Evolutionary conservation across 305 asterid species (phyloP).

Genomic region (Fraxinus dipetala): DNA sequence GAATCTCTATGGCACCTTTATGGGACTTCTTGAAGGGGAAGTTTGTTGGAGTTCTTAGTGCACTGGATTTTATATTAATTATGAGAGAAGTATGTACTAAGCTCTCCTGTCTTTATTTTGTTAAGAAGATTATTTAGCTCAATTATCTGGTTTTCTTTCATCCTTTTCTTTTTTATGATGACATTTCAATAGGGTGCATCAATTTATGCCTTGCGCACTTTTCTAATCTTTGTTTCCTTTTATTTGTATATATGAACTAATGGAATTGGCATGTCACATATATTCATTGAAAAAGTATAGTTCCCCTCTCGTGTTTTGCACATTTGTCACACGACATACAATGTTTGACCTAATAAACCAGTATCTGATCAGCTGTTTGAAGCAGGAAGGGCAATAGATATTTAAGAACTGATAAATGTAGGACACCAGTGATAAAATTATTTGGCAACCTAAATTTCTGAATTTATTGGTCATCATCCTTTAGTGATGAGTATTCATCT

Average conservation of each 20-base stretch:
- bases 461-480: background rate
- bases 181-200: background rate
- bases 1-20: conserved; percentile 78
- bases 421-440: background rate
- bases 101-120: background rate
- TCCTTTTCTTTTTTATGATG: background rate
- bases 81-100: conserved; percentile 72
- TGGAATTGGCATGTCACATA: background rate
- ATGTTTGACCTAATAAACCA: background rate
- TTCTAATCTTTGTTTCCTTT: background rate
- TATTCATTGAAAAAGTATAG: background rate
- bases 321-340: background rate
- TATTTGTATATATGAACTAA: background rate
- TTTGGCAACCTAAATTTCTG: background rate
- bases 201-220: background rate
- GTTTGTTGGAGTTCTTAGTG: conserved; percentile 88
- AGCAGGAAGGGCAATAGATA: background rate
- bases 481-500: background rate
- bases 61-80: conserved; percentile 85
- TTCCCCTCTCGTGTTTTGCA: background rate
- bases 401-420: background rate
- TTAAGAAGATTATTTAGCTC: background rate
- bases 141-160: background rate
- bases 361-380: background rate
- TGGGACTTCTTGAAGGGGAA: conserved; percentile 79